Evolutionary conservation across 1,139 yeast species (phyloP), one percentile per base, ranked within the genome.

Genomic region (Lodderomyces elongisporus): DNA sequence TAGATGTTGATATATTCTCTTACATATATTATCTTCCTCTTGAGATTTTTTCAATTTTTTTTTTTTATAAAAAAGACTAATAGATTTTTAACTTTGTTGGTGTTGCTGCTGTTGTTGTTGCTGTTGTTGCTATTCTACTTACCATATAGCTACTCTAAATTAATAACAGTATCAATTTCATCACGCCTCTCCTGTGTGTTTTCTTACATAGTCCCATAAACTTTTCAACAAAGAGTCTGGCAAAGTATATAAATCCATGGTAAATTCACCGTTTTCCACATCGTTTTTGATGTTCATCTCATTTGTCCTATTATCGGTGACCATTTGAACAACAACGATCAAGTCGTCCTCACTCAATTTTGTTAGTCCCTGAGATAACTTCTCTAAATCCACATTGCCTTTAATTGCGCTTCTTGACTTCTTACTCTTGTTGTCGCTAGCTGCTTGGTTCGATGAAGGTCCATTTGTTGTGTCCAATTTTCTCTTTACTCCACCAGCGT

Each of bases 261-360:
- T 89, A 58, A 91, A 91, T 64, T 91, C 98, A 32, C 98, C 98
- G 51, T 87, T 93, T 44, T 89, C 97, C 33, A 85, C 89, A 54
- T 91, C 96, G 60, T 91, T 91, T 56, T 89, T 88, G 51, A 91
- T 85, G 60, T 85, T 88, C 96, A 91, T 91, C 38, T 91, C 97
- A 31, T 85, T 80, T 13, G 97, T 88, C 58, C 87, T 79, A 62
- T 91, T 91, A 58, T 91, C 97, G 35, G 95, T 88, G 25, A 91
- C 94, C 96, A 91, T 89, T 60, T 91, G 97, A 35, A 91, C 97
- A 33, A 91, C 93, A 25, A 89, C 94, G 38, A 91, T 77, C 49
- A 91, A 70, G 57, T 91, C 97, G 56, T 91, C 97, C 59, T 91
- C 98, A 40, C 72, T 80, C 41, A 91, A 70, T 58, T 85, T 85